Evolutionary conservation across 2,329 filamentous ascomycete species (phyloP), one percentile per base, ranked within the genome.

Genomic region (Pseudocercospora crystallina): DNA sequence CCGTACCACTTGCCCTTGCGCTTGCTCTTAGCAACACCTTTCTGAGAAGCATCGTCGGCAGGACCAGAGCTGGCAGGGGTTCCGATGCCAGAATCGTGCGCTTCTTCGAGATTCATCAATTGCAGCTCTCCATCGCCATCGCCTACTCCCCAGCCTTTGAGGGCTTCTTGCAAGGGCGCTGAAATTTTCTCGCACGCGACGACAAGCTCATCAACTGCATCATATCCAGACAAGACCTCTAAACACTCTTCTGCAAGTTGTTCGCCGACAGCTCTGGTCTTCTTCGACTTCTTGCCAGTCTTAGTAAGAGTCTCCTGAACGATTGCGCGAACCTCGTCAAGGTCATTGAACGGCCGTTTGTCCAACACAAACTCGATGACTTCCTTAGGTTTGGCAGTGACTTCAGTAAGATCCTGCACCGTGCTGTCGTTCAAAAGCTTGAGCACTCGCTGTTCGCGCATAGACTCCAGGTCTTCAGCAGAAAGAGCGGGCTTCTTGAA

Each of bases 401-500:
- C 85, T 60, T 95, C 91, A 1, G 87, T 82, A 36, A 99, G 80
- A 50, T 92, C 89, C 32, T 85, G 80, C 8, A 82, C 74, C 5
- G 83, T 82, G 67, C 89, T 94, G 0, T 78, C 83, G 65, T 97
- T 97, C 69, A 99, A 84, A 63, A 90, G 95, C 7, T 84, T 79
- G 26, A 97, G 75, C 5, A 96, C 81, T 48, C 79, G 49, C 8
- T 46, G 37, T 9, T 64, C 62, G 30, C 53, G 52, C 42, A 58
- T 53, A n/a, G 43, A 43, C 41, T 59, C 51, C 11, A 61, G 34
- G 29, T 52, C 48, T 40, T 52, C 49, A 20, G 49, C 43, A 8
- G 36, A 9, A 15, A 31, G 15, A 43, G 74, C 71, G 20, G 74
- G 72, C 37, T 73, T 72, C 4, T 64, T 54, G 14, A 17, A 14